phyloP scores from a whole-genome alignment of 164 flowering plant genomes.

The Chimonanthus praecox region DNA sequence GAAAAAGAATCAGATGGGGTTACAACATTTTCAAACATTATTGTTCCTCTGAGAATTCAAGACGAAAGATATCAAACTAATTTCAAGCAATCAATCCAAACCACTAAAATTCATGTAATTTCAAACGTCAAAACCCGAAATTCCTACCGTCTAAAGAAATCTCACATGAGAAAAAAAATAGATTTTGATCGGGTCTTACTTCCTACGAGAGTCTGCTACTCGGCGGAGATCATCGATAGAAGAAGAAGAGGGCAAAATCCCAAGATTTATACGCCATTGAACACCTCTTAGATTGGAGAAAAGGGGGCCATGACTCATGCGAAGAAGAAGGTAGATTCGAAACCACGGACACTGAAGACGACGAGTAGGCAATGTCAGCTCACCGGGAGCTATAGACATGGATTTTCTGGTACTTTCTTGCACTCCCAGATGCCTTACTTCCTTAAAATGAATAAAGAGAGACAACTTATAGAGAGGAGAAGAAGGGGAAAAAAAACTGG shows the following conservation, averaged over 20 bases:
- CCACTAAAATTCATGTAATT: neutral
- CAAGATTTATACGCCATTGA: conserved; percentile 81
- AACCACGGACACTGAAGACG: neutral
- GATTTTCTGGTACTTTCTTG: neutral
- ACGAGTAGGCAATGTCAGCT: neutral
- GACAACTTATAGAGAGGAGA: too few species aligned
- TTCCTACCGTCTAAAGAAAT: neutral
- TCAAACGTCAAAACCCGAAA: conserved; percentile 1
- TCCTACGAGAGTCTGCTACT: conserved; percentile 72
- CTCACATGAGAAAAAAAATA: neutral
- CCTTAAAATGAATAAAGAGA: neutral
- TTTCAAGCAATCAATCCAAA: neutral
- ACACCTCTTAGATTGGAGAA: conserved; percentile 68
- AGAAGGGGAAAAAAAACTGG: too few species aligned
- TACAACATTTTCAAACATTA: neutral
- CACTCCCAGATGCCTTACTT: neutral
- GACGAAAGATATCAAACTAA: neutral
- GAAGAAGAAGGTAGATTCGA: neutral
- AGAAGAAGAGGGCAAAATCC: conserved; percentile 57
- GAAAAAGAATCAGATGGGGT: neutral
- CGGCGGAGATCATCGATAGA: conserved; percentile 78
- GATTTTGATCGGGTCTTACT: conserved; percentile 26
- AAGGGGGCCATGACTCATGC: conserved; percentile 12
- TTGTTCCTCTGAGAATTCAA: neutral
- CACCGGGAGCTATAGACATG: neutral